phyloP scores from a whole-genome alignment of 768 basidiomycete genomes.

The Kwoniella heveanensis region DNA sequence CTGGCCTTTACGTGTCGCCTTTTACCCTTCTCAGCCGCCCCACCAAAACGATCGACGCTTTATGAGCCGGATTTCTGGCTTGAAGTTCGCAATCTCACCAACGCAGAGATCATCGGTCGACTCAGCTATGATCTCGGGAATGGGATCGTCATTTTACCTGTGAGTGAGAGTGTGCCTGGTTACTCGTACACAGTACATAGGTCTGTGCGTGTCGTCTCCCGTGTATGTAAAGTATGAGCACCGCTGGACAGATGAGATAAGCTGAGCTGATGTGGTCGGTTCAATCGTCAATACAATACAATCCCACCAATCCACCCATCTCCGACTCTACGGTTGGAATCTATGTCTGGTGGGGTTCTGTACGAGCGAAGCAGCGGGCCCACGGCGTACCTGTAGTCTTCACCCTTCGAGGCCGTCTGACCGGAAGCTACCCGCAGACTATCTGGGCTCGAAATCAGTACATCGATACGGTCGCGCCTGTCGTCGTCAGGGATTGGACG shows the following conservation, averaged over 20 bases:
- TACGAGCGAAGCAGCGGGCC: not conserved
- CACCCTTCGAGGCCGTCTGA: not conserved
- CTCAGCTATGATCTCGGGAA: not conserved
- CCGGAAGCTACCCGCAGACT: not conserved
- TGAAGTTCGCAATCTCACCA: not conserved
- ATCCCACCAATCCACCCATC: no score
- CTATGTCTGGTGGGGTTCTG: not conserved
- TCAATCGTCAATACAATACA: no score
- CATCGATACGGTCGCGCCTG: not conserved
- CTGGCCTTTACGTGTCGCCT: no score
- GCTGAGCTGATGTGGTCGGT: no score
- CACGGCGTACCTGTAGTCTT: not conserved
- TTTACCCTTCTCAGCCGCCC: no score
- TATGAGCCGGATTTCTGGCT: constrained; percentile 1
- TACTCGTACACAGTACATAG: no score
- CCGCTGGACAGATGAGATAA: no score
- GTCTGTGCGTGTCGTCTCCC: no score
- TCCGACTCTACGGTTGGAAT: no score
- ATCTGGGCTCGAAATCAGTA: constrained; percentile 7
- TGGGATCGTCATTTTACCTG: constrained; percentile 2
- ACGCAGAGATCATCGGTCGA: not conserved
- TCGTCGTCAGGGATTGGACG: constrained; percentile 8
- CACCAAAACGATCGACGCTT: no score
- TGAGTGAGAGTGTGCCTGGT: no score
- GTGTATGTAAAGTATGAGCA: no score